Evolutionary conservation across 2,329 filamentous ascomycete genomes (phyloP), one percentile per base, ranked within the genome.

Genomic region (Emericellopsis cladophorae): DNA sequence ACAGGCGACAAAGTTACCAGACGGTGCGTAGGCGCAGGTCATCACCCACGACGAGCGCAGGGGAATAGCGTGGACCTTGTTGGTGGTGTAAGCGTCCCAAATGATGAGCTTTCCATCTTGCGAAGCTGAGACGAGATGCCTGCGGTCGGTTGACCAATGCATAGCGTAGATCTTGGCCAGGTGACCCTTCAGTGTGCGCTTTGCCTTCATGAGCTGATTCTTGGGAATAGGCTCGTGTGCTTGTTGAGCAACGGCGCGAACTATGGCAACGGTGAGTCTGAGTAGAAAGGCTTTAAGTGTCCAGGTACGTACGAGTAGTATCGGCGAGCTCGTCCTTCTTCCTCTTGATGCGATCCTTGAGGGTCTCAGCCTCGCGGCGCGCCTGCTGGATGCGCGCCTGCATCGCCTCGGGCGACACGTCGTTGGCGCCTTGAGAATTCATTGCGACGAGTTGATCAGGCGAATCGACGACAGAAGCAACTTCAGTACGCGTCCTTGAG

Each of bases 271-370:
- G 31, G 21, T 29, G n/a, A 7, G 39, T 41, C 18, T 38, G 38
- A 35, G 18, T 42, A 16, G 11, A 37, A 10, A 32, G 37, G 8
- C 9, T 12, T 5, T 5, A 37, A 5, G 24, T 26, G 36, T 15
- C 9, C 29, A 14, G 44, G 47, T 47, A 75, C 90, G 78, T 80
- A 98, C 92, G 82, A 59, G 89, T 93, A 49, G 89, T 94, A 67
- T 98, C 92, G 61, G 90, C 90, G 54, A 98, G 78, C 69, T 96
- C 92, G 77, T 98, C 92, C 84, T 96, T 96, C 80, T 94, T 95
- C 68, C 89, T 81, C 82, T 95, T 96, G 79, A 96, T 96, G 66
- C 86, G 83, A 64, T 96, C 90, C 75, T 96, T 96, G 54, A 96
- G 72, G 41, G 85, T 89, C 73, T 96, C 92, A 55, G 92, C 92